Conservation (phyloP, 805 yeast species). For the Blastobotrys robertii region DNA sequence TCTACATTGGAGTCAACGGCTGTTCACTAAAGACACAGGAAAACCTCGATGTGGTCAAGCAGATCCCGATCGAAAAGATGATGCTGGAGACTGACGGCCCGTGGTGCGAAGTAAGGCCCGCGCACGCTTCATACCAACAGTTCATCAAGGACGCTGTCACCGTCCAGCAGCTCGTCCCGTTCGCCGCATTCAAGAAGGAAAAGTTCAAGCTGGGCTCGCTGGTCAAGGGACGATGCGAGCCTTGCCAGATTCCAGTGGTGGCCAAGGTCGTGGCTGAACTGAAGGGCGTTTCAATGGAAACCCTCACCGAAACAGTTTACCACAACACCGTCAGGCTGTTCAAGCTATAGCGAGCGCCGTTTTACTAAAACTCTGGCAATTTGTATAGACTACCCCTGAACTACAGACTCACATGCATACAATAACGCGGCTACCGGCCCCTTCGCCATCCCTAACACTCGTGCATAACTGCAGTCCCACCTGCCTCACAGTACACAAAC, state of each 20-base stretch:
- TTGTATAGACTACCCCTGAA: background rate
- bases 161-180: slow-evolving; percentile 36
- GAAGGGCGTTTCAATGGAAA: slow-evolving; percentile 33
- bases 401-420: too few relatives aligned
- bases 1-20: slow-evolving; percentile 81
- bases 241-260: slow-evolving; percentile 73
- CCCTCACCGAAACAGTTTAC: slow-evolving; percentile 42
- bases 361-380: too few relatives aligned
- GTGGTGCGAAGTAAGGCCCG: slow-evolving; percentile 89
- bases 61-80: slow-evolving; percentile 60
- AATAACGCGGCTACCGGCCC: too few relatives aligned
- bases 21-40: slow-evolving; percentile 79
- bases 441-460: too few relatives aligned
- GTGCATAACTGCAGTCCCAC: too few relatives aligned
- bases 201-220: slow-evolving; percentile 36
- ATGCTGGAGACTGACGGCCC: slow-evolving; percentile 95
- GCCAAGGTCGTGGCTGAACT: slow-evolving; percentile 58
- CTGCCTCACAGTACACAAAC: too few relatives aligned
- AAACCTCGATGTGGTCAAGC: slow-evolving; percentile 53
- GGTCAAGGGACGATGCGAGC: slow-evolving; percentile 85
- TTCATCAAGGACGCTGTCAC: slow-evolving; percentile 29
- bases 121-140: slow-evolving; percentile 60
- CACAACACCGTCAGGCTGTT: slow-evolving; percentile 42
- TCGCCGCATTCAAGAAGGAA: slow-evolving; percentile 58
- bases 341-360: slow-evolving; percentile 17